Evolutionary conservation across 2,329 filamentous ascomycete genomes (phyloP), one percentile per base, ranked within the genome.

Genomic region (Cercospora sesami): DNA sequence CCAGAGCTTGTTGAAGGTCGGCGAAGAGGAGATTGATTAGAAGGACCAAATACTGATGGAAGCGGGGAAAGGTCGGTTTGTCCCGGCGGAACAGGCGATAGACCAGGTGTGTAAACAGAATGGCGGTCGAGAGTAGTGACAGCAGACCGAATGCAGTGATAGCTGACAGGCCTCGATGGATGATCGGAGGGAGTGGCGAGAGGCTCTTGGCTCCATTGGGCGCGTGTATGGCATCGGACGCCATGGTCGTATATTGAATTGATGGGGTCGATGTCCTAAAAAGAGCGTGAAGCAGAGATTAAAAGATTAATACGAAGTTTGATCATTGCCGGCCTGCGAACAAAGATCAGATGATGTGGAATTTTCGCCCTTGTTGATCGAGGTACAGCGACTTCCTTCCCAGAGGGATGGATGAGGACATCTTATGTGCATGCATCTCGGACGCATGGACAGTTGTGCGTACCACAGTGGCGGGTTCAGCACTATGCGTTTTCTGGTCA

Each of bases 1-100:
- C 87, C 0, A 87, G 77, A 5, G 87, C 83, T 75, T 91, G 89
- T 72, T 89, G 86, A 64, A 90, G 83, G 71, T 91, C 89, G 66
- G 89, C 88, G 28, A 90, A 79, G 5, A 91, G 80, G 0, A 91
- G 83, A 75, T 91, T 91, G 77, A 90, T 86, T 65, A 91, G 88
- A 1, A 91, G 81, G 0, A 91, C 81, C 21, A 91, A 82, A 74
- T 91, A 90, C 77, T 91, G 89, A 70, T 90, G 90, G 62, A 69
- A 71, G 64, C 65, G 71, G 31, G 39, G 71, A 66, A 72, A 51
- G 21, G 48, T 61, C 33, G 68, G 31, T 12, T 66, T 63, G 26
- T 69, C 66, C 72, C 74, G 74, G 12, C 71, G 72, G 1, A 77
- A 36, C 23, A 77, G 67, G n/a, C 74, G 71, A 59, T 72, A 76